Percentiles rank a stretch among this genome's conserved stretches.
Conservation (phyloP, 345 rosid species). For the Salix udensis region DNA sequence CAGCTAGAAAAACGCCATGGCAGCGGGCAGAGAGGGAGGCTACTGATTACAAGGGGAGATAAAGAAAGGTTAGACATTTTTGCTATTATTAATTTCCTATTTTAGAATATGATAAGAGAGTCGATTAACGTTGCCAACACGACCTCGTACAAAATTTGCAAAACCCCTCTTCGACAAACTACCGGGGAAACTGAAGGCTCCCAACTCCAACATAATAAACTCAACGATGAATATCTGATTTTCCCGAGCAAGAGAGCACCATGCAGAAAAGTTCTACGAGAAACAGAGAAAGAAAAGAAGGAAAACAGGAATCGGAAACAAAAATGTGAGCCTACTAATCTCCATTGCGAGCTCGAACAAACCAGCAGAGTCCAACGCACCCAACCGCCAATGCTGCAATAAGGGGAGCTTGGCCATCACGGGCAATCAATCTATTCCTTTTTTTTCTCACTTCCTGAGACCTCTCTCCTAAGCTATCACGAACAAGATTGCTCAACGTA, state of each 20-base stretch:
- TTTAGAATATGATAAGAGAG: background rate
- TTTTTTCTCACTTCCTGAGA: constrained; percentile 34
- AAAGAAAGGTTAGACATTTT: background rate
- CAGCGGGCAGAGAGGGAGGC: background rate
- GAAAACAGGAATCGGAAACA: background rate
- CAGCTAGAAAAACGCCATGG: too few relatives aligned
- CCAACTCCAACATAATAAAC: background rate
- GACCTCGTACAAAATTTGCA: constrained; percentile 12
- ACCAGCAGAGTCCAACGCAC: constrained; percentile 59
- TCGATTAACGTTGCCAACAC: background rate
- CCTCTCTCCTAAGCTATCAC: constrained; percentile 42
- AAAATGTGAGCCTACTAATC: background rate
- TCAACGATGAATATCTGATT: background rate
- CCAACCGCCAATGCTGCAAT: constrained; percentile 41
- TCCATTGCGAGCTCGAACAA: constrained; percentile 45
- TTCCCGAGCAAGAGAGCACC: constrained; percentile 5
- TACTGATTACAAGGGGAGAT: too few relatives aligned
- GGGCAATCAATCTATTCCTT: constrained; percentile 29
- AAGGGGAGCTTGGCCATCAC: constrained; percentile 49
- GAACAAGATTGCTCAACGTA: constrained; percentile 55
- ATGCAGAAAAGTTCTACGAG: background rate
- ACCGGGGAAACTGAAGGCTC: background rate
- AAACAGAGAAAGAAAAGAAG: background rate
- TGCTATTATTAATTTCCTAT: background rate
- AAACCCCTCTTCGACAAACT: constrained; percentile 1